Evolutionary conservation across 352 stramenopile genomes (phyloP).

Genomic region (Pythium sukuiense): DNA sequence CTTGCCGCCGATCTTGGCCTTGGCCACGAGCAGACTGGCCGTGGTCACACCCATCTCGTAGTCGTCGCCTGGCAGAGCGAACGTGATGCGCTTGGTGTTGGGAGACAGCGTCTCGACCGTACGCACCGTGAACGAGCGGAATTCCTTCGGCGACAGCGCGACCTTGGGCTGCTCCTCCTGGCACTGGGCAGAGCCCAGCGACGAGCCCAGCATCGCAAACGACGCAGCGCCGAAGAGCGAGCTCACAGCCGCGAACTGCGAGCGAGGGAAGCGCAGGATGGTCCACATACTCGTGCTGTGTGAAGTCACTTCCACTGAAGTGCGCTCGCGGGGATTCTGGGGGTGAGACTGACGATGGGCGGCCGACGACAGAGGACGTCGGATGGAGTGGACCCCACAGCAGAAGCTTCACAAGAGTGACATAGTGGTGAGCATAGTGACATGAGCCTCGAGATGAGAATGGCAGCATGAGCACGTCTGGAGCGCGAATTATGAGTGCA

Average conservation of each 20-base stretch:
- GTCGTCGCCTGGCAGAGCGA: slow-evolving; percentile 56
- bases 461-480: no score
- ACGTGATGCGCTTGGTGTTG: slow-evolving; percentile 82
- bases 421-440: neutral
- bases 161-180: slow-evolving; percentile 31
- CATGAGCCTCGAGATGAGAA: neutral
- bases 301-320: neutral
- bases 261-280: slow-evolving; percentile 28
- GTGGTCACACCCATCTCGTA: slow-evolving; percentile 69
- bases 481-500: no score
- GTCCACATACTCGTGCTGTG: slow-evolving; percentile 22
- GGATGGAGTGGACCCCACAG: slow-evolving; percentile 22
- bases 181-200: slow-evolving; percentile 26
- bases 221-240: slow-evolving; percentile 18
- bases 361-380: slow-evolving; percentile 21
- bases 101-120: slow-evolving; percentile 68
- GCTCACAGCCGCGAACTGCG: slow-evolving; percentile 1
- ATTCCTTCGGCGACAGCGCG: slow-evolving; percentile 63
- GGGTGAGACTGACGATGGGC: slow-evolving; percentile 12
- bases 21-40: slow-evolving; percentile 59
- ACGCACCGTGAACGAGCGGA: slow-evolving; percentile 72
- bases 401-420: slow-evolving; percentile 4
- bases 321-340: neutral
- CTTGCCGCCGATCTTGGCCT: slow-evolving; percentile 72
- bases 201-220: slow-evolving; percentile 14